Evolutionary conservation across 495 filamentous ascomycete genomes (phyloP).

Genomic region (Tuber borchii): DNA sequence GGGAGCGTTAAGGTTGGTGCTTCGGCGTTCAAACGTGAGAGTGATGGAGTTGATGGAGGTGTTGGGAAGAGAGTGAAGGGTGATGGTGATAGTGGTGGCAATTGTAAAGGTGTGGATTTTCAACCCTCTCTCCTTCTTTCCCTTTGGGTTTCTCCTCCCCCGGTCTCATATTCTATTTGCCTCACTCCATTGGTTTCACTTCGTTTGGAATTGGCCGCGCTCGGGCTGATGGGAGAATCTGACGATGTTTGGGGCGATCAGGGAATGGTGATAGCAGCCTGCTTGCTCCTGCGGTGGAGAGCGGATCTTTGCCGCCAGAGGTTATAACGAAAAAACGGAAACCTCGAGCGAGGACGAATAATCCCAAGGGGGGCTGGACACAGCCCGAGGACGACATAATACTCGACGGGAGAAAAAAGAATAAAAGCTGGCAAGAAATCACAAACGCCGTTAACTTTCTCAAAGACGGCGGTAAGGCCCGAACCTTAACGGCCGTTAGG

Average conservation of each 20-base stretch:
- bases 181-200: not conserved
- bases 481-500: conserved; percentile 21
- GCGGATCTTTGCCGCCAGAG: not conserved
- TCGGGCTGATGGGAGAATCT: not conserved
- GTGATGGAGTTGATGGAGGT: not conserved
- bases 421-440: conserved; percentile 22
- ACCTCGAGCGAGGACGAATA: conserved; percentile 7
- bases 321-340: conserved; percentile 18
- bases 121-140: not conserved
- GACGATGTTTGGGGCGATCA: not conserved
- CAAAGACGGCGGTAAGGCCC: conserved; percentile 12
- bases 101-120: not conserved
- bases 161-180: not conserved
- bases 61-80: not conserved
- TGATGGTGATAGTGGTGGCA: not conserved
- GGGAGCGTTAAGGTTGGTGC: not conserved
- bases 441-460: conserved; percentile 15
- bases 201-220: not conserved
- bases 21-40: not conserved
- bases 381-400: conserved; percentile 24
- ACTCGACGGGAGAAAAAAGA: conserved; percentile 16
- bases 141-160: not conserved
- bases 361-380: conserved; percentile 22
- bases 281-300: not conserved
- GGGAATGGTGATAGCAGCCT: not conserved